Evolutionary conservation across 176 grass and related monocot species (phyloP).

Genomic region (Tillandsia leiboldiana): DNA sequence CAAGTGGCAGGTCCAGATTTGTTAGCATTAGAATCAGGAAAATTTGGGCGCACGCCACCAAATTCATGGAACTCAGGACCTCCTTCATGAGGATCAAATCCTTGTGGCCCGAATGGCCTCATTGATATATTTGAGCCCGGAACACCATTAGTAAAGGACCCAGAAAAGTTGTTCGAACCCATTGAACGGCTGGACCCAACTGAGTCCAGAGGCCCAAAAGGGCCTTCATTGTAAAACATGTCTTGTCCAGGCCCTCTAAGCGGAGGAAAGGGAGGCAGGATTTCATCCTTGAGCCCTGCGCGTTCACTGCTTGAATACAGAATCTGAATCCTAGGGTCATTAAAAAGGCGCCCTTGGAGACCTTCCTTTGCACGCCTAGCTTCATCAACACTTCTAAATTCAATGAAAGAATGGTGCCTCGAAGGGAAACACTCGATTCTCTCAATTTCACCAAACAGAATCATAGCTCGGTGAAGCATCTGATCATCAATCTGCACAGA

Average conservation of each 20-base stretch:
- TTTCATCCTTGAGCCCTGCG: constrained; percentile 30
- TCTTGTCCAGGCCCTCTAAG: constrained; percentile 31
- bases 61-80: constrained; percentile 30
- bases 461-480: constrained; percentile 63
- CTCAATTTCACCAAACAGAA: constrained; percentile 64
- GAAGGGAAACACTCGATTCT: constrained; percentile 55
- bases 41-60: constrained; percentile 16
- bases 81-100: constrained; percentile 33
- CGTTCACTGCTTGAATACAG: constrained; percentile 63
- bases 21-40: constrained; percentile 2
- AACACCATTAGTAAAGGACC: constrained; percentile 4
- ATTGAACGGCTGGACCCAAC: constrained; percentile 18
- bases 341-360: constrained; percentile 77
- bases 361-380: constrained; percentile 79
- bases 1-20: constrained; percentile 7
- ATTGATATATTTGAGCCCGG: constrained; percentile 13
- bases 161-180: not conserved
- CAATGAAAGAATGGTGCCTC: constrained; percentile 80
- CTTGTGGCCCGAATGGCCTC: constrained; percentile 27
- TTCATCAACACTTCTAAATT: constrained; percentile 61
- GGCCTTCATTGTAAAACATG: constrained; percentile 33
- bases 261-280: constrained; percentile 21
- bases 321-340: constrained; percentile 72
- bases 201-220: constrained; percentile 25
- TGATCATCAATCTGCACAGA: constrained; percentile 59